Conservation (phyloP, 345 rosid genomes). For the Aethionema arabicum region DNA sequence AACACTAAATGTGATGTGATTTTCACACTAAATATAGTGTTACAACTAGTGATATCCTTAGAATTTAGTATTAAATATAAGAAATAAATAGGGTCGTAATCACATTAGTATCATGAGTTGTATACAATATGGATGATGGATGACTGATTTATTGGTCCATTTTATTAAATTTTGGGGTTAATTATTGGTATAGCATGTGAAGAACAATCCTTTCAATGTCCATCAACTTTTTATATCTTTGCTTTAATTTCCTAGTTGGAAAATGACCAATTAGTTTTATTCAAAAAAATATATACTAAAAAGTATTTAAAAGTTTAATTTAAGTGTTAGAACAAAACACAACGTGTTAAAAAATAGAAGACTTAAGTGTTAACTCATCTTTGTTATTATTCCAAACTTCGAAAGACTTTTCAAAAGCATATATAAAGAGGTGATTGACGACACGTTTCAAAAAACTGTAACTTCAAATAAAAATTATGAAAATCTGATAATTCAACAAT, state of each 20-base stretch:
- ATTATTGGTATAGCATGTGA: slow-evolving; percentile 24
- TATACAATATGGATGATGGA: slow-evolving; percentile 25
- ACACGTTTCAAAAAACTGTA: no score
- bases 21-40: no score
- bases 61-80: slow-evolving; percentile 18
- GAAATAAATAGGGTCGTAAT: slow-evolving; percentile 20
- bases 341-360: neutral
- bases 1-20: no score
- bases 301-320: no score
- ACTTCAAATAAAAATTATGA: no score
- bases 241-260: slow-evolving; percentile 19
- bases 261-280: neutral
- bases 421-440: no score
- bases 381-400: no score
- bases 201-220: slow-evolving; percentile 27
- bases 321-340: no score
- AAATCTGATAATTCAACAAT: no score
- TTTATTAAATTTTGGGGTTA: slow-evolving; percentile 7
- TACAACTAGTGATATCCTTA: no score
- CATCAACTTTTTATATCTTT: slow-evolving; percentile 9
- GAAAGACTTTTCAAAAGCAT: no score
- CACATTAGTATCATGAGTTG: slow-evolving; percentile 25
- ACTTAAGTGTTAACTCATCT: no score
- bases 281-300: slow-evolving; percentile 5
- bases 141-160: slow-evolving; percentile 20